phyloP scores from a whole-genome alignment of 2,329 filamentous ascomycete genomes.

The Teratosphaeria destructans region DNA sequence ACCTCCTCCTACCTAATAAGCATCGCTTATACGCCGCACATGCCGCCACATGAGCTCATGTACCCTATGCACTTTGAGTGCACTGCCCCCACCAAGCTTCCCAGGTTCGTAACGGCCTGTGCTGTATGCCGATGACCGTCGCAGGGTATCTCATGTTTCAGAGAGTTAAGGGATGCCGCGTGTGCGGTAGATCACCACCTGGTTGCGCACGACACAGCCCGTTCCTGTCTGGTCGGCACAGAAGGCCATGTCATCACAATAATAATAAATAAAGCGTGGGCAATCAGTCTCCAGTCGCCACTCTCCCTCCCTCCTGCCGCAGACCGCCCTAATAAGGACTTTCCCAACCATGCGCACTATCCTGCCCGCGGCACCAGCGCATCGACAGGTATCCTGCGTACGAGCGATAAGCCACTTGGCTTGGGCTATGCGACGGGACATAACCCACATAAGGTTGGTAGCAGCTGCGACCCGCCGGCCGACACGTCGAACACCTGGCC shows the following conservation, averaged over 20 bases:
- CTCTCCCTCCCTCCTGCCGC: not conserved
- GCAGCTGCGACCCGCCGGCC: not conserved
- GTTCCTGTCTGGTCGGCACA: not conserved
- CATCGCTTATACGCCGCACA: not conserved
- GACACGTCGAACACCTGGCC: not conserved
- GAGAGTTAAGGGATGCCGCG: not conserved
- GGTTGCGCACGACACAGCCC: not conserved
- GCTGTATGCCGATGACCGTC: not conserved
- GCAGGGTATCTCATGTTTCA: not conserved
- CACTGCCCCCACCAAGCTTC: not conserved
- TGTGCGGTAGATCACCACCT: not conserved
- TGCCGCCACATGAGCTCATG: not conserved
- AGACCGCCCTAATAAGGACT: not conserved
- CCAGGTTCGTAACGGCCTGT: not conserved
- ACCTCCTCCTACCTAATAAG: not conserved
- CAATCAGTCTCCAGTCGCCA: not conserved
- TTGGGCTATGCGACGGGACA: not conserved
- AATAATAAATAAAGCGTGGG: not conserved
- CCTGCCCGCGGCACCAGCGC: not conserved
- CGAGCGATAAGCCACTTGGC: not conserved
- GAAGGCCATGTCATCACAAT: not conserved
- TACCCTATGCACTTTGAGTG: not conserved
- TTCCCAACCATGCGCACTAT: not conserved
- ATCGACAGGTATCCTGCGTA: not conserved
- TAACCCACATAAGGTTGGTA: not conserved